A percentile compares a stretch with the other conserved stretches of the same genome.
phyloP scores from a whole-genome alignment of 306 rosid species.

The Gillenia trifoliata region DNA sequence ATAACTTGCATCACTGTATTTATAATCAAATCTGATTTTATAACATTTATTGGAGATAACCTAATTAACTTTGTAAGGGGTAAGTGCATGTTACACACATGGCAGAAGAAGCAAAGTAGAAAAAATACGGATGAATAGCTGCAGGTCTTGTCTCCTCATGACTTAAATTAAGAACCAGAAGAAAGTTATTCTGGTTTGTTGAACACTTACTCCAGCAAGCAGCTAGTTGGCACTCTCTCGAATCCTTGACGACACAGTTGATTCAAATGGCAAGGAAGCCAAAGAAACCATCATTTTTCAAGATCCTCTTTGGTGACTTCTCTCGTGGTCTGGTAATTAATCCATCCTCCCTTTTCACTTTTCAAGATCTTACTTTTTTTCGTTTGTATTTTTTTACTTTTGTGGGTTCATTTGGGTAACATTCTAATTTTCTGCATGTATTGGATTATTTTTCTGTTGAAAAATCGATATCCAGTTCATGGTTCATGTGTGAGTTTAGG shows the following conservation, averaged over 20 bases:
- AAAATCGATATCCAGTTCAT: background rate
- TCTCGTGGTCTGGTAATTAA: background rate
- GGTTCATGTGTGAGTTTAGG: background rate
- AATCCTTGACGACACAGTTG: background rate
- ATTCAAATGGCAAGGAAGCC: background rate
- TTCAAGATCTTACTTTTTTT: background rate
- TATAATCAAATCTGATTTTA: too few relatives aligned
- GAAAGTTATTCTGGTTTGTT: background rate
- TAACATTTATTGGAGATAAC: too few relatives aligned
- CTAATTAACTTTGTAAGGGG: too few relatives aligned
- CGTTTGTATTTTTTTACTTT: background rate
- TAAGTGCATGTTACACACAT: background rate
- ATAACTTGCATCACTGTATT: too few relatives aligned
- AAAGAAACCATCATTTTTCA: constrained; percentile 4
- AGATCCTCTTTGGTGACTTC: constrained; percentile 5
- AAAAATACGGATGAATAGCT: background rate
- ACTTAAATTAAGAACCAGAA: background rate
- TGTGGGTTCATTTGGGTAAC: background rate
- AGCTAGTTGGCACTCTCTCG: background rate
- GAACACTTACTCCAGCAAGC: background rate
- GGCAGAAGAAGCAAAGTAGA: background rate
- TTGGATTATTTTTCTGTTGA: background rate
- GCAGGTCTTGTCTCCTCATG: background rate
- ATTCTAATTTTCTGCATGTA: background rate
- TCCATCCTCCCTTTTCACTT: background rate